Base-by-base conservation (phyloP, 139 green algal species). In the Diplosphaera chodatii region DNA sequence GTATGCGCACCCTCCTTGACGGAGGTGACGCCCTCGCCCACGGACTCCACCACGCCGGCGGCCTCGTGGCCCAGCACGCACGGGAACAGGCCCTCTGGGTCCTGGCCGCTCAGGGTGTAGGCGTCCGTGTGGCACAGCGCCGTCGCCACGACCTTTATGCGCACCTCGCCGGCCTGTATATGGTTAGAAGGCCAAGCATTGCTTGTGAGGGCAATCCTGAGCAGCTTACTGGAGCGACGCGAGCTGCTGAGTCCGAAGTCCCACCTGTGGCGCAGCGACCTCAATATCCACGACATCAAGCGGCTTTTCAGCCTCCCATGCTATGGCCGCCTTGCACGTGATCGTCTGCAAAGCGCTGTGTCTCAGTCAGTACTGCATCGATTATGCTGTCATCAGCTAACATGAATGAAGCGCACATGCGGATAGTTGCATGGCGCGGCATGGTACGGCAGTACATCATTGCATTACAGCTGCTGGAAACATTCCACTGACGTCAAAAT, bases 1-100 rank as follows among this genome's bases (percentile, higher is more conserved):
- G 37, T 6, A 48, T 10, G 37, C 48, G 13, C 48, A 59, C 48
- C 48, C 34, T 85, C 74, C 77, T 82, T 77, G 16, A 96, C 85
- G 32, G 72, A 85, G 0, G 83, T 90, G 20, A 94, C 89, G 16
- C 86, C 89, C 69, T 92, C 83, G 18, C 96, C 96, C 41, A 99
- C 94, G 66, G 85, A 93, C 80, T 99, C 95, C 56, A 99, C 95
- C 2, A 98, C 75, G 70, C 92, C 95, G 0, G 92, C 92, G 1
- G 95, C 96, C 76, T 99, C 96, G 80, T 99, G 96, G 8, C 95
- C 93, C 55, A 99, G 78, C 59, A 99, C 93, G 83, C 90, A 97
- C 20, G 96, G 95, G 79, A 99, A 99, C 27, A 97, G 80, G 16
- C 94, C 94, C 64, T 90, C 77, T 3, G 84, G 79, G 75, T 89